Conservation (phyloP, 805 yeast genomes). For the Kodamaea lidongshanica region DNA sequence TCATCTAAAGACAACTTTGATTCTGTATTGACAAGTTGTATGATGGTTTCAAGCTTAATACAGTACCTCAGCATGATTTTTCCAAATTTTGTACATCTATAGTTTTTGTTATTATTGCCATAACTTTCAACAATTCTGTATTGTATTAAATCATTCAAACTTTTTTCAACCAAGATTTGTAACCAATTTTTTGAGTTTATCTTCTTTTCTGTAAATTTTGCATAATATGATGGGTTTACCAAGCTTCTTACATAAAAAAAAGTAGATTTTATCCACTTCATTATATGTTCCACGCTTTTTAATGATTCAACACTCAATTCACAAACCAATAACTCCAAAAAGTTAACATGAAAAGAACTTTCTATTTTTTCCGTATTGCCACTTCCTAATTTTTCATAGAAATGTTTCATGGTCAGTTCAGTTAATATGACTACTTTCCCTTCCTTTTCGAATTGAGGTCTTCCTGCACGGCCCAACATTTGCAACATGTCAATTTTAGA, state of each 20-base stretch:
- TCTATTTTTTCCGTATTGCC: conserved; percentile 34
- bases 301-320: conserved; percentile 31
- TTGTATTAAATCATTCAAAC: conserved; percentile 26
- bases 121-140: conserved; percentile 25
- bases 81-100: conserved; percentile 37
- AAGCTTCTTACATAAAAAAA: conserved; percentile 43
- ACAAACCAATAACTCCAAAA: conserved; percentile 11
- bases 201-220: not conserved
- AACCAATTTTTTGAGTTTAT: conserved; percentile 1
- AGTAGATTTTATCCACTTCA: conserved; percentile 43
- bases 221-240: conserved; percentile 37
- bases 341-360: conserved; percentile 25
- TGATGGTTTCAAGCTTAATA: conserved; percentile 40
- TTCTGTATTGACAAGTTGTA: conserved; percentile 19
- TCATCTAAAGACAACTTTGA: conserved; percentile 12
- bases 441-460: conserved; percentile 50
- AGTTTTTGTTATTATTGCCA: too few species aligned
- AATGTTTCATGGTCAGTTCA: conserved; percentile 21
- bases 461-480: conserved; percentile 50
- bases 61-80: conserved; percentile 46
- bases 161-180: conserved; percentile 12
- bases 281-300: conserved; percentile 28
- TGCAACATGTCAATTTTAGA: conserved; percentile 48
- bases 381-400: conserved; percentile 34
- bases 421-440: conserved; percentile 50